Evolutionary conservation across 352 stramenopile species (phyloP).

Genomic region (Plasmopara halstedii): DNA sequence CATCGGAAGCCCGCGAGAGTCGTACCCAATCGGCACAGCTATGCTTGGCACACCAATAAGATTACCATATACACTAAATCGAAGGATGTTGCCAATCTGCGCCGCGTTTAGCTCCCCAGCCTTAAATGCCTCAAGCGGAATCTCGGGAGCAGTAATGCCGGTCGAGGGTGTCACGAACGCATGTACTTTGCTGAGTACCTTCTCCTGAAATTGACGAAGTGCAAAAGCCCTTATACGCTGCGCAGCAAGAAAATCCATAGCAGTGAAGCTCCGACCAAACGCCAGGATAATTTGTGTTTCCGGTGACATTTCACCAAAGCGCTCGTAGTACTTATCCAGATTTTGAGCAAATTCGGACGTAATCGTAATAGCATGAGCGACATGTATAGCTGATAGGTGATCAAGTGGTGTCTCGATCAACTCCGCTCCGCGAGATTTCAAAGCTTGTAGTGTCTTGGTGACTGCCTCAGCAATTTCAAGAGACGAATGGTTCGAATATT

Average conservation of each 20-base stretch:
- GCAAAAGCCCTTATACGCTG: constrained; percentile 82
- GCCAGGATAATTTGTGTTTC: constrained; percentile 70
- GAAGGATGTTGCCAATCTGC: constrained; percentile 59
- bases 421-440: constrained; percentile 50
- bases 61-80: constrained; percentile 82
- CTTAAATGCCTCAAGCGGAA: constrained; percentile 36
- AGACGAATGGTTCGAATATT: constrained; percentile 68
- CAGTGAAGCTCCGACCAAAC: constrained; percentile 56
- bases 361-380: constrained; percentile 80
- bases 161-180: constrained; percentile 85
- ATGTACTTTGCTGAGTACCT: constrained; percentile 81
- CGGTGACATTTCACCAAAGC: constrained; percentile 47
- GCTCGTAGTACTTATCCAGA: constrained; percentile 56
- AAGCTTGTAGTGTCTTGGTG: constrained; percentile 35
- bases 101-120: constrained; percentile 51
- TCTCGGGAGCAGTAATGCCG: constrained; percentile 63
- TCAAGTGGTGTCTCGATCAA: constrained; percentile 74
- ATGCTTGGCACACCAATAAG: constrained; percentile 80
- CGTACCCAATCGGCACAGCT: constrained; percentile 66
- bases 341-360: constrained; percentile 69
- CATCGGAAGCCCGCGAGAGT: constrained; percentile 52
- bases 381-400: constrained; percentile 67
- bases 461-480: constrained; percentile 44
- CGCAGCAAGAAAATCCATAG: constrained; percentile 75
- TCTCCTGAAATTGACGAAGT: constrained; percentile 57